phyloP scores from a whole-genome alignment of 257 asterid species.

The Przewalskia tangutica region DNA sequence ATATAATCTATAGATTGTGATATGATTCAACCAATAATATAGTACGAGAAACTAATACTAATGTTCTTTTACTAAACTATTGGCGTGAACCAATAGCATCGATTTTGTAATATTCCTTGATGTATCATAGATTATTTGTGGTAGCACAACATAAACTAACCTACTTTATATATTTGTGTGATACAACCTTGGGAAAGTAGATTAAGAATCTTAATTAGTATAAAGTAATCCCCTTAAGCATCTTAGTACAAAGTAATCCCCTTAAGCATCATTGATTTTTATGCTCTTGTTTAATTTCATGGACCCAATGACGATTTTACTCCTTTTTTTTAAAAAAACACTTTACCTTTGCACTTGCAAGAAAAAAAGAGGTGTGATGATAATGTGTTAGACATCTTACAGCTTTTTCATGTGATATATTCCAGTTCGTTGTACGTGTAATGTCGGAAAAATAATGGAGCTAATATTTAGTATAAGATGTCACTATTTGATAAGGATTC shows the following conservation, averaged over 20 bases:
- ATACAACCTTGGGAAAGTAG: background rate
- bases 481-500: background rate
- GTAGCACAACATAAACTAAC: too few species aligned
- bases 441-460: background rate
- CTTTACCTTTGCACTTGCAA: background rate
- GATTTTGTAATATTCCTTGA: background rate
- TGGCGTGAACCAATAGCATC: background rate
- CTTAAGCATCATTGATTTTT: too few species aligned
- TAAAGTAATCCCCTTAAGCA: background rate
- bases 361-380: background rate
- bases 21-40: background rate
- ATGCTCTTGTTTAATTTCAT: background rate
- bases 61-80: background rate
- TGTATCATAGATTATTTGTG: background rate
- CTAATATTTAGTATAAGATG: background rate
- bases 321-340: background rate
- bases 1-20: background rate
- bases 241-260: background rate
- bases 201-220: constrained; percentile 2
- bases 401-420: background rate
- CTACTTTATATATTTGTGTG: background rate
- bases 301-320: background rate
- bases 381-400: background rate
- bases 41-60: background rate
- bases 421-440: background rate